These are phyloP conservation scores for Tagetes patula DNA, from an alignment of 129 eudicot genomes.

Conservation along the genomic window DNA sequence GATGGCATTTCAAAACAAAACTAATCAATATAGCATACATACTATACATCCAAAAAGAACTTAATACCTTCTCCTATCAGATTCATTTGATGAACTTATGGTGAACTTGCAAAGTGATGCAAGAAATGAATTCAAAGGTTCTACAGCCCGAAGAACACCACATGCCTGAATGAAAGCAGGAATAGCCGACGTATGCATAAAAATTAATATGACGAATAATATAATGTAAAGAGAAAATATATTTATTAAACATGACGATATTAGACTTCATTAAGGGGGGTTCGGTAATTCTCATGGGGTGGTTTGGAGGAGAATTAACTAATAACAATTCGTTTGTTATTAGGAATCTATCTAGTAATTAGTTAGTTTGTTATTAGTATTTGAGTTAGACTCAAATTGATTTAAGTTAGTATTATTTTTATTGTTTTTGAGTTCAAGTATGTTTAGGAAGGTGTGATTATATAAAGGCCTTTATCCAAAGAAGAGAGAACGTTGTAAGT, in stretches of 20 bases:
- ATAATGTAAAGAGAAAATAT: conserved; percentile 11
- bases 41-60: conserved; percentile 15
- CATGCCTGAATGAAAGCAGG: conserved; percentile 67
- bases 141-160: conserved; percentile 92
- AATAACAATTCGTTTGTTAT: no score
- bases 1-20: conserved; percentile 10
- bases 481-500: no score
- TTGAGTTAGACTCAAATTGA: no score
- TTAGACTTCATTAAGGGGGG: no score
- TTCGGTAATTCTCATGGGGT: no score
- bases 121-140: conserved; percentile 92
- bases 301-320: no score
- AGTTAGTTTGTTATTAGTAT: no score
- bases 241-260: neutral
- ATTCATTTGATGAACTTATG: conserved; percentile 69
- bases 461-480: no score
- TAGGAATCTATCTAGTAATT: no score
- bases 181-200: conserved; percentile 11
- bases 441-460: no score
- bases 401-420: no score
- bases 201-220: conserved; percentile 9
- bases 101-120: conserved; percentile 99
- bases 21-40: conserved; percentile 6
- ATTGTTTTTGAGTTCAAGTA: no score
- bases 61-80: conserved; percentile 73